phyloP scores from a whole-genome alignment of 495 filamentous ascomycete genomes.

The Baudoinia panamericana region DNA sequence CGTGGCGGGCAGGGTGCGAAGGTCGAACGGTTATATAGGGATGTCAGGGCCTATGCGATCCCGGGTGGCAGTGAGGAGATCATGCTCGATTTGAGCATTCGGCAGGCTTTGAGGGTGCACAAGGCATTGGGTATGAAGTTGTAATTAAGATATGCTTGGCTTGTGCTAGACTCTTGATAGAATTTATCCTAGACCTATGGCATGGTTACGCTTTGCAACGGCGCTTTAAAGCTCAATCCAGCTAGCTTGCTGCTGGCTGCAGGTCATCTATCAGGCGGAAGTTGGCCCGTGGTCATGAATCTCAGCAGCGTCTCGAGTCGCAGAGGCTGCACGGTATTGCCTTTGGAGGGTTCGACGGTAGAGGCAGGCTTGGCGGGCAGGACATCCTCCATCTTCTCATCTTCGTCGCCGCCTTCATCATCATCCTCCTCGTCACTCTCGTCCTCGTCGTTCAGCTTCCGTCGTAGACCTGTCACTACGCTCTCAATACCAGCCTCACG shows the following conservation, averaged over 20 bases:
- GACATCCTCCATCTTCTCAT: slow-evolving; percentile 13
- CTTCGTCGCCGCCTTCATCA: slow-evolving; percentile 4
- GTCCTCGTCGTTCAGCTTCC: slow-evolving; percentile 21
- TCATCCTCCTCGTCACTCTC: slow-evolving; percentile 19
- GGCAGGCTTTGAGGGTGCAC: slow-evolving; percentile 80
- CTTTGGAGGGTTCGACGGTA: not conserved
- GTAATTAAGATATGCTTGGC: slow-evolving; percentile 42
- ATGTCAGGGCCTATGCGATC: slow-evolving; percentile 96
- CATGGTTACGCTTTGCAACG: too few relatives aligned
- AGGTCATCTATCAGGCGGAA: too few relatives aligned
- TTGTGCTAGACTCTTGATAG: too few relatives aligned
- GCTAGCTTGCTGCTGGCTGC: too few relatives aligned
- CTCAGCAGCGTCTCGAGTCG: slow-evolving; percentile 9
- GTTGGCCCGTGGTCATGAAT: slow-evolving; percentile 16
- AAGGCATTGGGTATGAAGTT: slow-evolving; percentile 93
- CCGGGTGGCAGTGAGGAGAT: slow-evolving; percentile 96
- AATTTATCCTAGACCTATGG: too few relatives aligned
- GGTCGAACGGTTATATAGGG: slow-evolving; percentile 87
- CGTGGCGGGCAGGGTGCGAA: slow-evolving; percentile 91
- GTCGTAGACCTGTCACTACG: slow-evolving; percentile 53
- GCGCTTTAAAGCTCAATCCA: too few relatives aligned
- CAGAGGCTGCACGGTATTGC: slow-evolving; percentile 2
- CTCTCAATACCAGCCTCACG: slow-evolving; percentile 50
- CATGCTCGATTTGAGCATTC: slow-evolving; percentile 93
- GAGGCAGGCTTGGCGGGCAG: not conserved